Evolutionary conservation across 305 asterid genomes (phyloP).

Genomic region (Withania somnifera): DNA sequence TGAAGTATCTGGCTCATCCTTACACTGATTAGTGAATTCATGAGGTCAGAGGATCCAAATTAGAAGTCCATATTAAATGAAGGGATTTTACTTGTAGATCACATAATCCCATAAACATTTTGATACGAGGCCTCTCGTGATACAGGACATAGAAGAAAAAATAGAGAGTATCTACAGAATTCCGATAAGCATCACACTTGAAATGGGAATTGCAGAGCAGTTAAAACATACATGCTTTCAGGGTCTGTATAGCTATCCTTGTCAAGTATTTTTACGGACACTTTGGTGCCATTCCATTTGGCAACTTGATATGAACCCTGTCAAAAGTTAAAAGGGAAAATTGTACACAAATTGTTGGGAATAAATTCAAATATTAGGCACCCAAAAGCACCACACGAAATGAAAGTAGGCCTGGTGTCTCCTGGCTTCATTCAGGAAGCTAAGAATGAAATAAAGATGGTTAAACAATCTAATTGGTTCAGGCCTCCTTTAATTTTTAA

Average conservation of each 20-base stretch:
- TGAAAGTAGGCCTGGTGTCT: not conserved
- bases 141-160: not conserved
- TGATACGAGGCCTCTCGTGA: not conserved
- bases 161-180: not conserved
- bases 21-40: not conserved
- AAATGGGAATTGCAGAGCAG: constrained; percentile 4
- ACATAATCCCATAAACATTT: not conserved
- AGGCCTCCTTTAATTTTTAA: not conserved
- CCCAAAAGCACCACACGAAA: not conserved
- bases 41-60: not conserved
- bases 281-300: constrained; percentile 97
- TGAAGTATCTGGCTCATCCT: not conserved
- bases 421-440: not conserved
- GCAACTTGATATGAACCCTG: constrained; percentile 98
- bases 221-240: constrained; percentile 55
- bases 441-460: not conserved
- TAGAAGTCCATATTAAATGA: not conserved
- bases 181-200: not conserved
- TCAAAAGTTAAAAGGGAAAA: constrained; percentile 5
- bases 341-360: not conserved
- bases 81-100: not conserved
- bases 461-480: not conserved
- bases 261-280: constrained; percentile 92
- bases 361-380: not conserved
- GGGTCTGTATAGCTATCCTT: constrained; percentile 73